Base-by-base conservation (phyloP, 2,329 filamentous ascomycete species). In the Aspergillus sp. region DNA sequence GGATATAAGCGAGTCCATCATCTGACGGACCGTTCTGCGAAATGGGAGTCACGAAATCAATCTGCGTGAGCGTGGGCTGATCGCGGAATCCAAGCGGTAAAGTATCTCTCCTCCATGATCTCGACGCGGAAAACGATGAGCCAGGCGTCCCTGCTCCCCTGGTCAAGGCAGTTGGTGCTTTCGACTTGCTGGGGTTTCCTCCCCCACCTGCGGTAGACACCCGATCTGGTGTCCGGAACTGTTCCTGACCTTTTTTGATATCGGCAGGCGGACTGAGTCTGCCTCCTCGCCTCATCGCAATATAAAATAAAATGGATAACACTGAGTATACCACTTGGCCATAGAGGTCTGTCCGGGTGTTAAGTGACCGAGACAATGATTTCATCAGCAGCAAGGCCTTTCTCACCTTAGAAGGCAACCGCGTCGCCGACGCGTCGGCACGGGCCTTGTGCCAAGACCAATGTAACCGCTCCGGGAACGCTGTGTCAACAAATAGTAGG, bases 61-160 rank as follows among this genome's bases (percentile, higher is more conserved):
- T 71, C 51, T 75, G 73, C 1, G 73, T 75, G 14, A 75, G 64
- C 0, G 73, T 75, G 2, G 69, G 65, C 44, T 75, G 73, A 13
- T 63, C 66, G 7, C 48, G 56, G 14, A 60, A 57, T 42, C 52
- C 57, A n/a, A 56, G 45, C 4, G 62, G 19, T 4, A 42, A 42
- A 5, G 59, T 55, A 14, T 16, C 54, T 42, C 56, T 58, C 45
- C 61, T 66, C 33, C 47, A 53, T 5, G 54, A 56, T 42, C 53
- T 62, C n/a, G 54, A 50, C 8, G 58, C 53, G 14, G 58, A 60
- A 26, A 47, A 49, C 6, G 62, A 57, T 3, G 60, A 55, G 9
- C 43, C 32, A 16, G 57, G 57, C 7, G 53, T 60, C 24, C 24
- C 53, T 3, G 17, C 53, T n/a, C 50, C 56, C 33, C 33, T 50